phyloP scores from a whole-genome alignment of 306 rosid genomes.

The Castanopsis chinensis region DNA sequence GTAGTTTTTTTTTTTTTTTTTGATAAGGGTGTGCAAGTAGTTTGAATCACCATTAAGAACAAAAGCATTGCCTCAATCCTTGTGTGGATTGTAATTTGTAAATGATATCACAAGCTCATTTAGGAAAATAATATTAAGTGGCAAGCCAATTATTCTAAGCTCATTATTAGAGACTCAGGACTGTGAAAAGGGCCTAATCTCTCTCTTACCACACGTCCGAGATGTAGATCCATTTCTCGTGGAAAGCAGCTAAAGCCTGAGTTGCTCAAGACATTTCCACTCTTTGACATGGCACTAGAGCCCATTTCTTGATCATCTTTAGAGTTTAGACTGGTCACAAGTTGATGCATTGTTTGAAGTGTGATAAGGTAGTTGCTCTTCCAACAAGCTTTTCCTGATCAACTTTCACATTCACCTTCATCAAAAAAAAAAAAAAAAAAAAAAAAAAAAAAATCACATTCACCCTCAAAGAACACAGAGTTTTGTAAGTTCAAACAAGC shows the following conservation, averaged over 20 bases:
- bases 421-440: too few species aligned
- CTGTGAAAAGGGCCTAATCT: too few species aligned
- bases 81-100: not conserved
- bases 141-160: not conserved
- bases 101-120: not conserved
- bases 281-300: conserved; percentile 26
- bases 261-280: conserved; percentile 22
- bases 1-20: too few species aligned
- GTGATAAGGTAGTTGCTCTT: conserved; percentile 39
- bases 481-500: conserved; percentile 12
- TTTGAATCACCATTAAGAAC: not conserved
- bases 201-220: conserved; percentile 51
- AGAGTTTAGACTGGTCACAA: conserved; percentile 25
- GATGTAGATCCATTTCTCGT: conserved; percentile 34
- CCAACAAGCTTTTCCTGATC: conserved; percentile 46
- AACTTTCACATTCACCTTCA: conserved; percentile 11
- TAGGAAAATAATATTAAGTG: not conserved
- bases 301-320: conserved; percentile 58
- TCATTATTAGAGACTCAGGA: not conserved
- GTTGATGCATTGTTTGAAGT: conserved; percentile 45
- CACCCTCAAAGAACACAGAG: conserved; percentile 5
- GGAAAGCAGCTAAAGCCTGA: conserved; percentile 19
- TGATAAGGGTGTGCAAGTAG: not conserved
- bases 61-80: not conserved
- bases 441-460: too few species aligned